Evolutionary conservation across 352 stramenopile species (phyloP), one percentile per base, ranked within the genome.

Genomic region (Globisporangium alternatum): DNA sequence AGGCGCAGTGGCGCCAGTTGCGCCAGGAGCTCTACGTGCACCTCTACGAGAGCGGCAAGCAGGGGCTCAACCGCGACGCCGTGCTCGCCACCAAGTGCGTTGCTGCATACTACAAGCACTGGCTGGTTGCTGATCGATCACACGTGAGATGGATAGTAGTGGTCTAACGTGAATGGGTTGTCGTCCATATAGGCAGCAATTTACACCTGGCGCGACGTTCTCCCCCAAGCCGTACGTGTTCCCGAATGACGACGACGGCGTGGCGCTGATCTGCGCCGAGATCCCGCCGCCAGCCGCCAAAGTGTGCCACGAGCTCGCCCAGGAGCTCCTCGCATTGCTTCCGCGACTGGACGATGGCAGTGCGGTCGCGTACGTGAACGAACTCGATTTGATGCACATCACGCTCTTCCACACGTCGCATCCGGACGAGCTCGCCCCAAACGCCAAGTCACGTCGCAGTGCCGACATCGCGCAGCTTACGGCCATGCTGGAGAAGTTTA

Each of bases 361-460:
- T 22, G 68, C 76, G 19, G 72, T 75, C 22, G 71, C 64, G n/a
- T 89, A 85, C 62, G 76, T 90, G 39, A 91, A 88, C 60, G 76
- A 74, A 10, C 69, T 74, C 15, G 79, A 86, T 5, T 76, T 86
- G 33, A 90, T 93, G 83, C 83, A 93, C 68, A 67, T 93, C 64
- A 93, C 83, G 60, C 67, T 93, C 9, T 91, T 90, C 65, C 83
- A 93, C 70, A 90, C 83, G 51, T 93, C 83, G 13, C 81, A 90
- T 52, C 83, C 83, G 5, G 71, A 78, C 30, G 81, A 88, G 15
- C 58, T 90, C 39, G 65, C 82, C 2, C 78, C 81, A 0, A 58
- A 76, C 33, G 76, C 78, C 15, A 78, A 65, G 43, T 35, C 63
- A 4, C 78, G 75, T 1, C 71, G 75, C 43, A 31, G 55, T 6